Conservation (phyloP, 2,329 filamentous ascomycete genomes). For the Fusarium marasasianum region DNA sequence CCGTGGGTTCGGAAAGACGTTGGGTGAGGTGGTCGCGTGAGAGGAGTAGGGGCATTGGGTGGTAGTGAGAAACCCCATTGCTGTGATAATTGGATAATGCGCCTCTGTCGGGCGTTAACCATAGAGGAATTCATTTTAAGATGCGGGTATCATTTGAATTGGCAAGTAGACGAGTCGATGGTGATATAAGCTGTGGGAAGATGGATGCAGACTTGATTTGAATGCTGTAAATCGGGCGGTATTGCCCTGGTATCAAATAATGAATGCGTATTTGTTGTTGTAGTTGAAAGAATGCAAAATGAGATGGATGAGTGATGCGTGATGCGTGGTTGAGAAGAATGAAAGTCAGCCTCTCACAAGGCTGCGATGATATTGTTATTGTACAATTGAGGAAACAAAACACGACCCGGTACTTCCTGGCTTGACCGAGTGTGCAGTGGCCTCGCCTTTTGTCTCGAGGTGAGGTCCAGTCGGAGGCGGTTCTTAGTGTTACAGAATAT, state of each 20-base stretch:
- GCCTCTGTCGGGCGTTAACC: slow-evolving; percentile 53
- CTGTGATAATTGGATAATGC: slow-evolving; percentile 60
- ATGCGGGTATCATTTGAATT: slow-evolving; percentile 23
- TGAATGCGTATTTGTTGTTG: not conserved
- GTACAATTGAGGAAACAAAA: not conserved
- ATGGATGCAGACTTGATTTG: not conserved
- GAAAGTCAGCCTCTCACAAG: slow-evolving; percentile 16
- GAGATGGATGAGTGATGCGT: not conserved
- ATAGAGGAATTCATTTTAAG: slow-evolving; percentile 45
- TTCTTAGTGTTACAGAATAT: slow-evolving; percentile 22
- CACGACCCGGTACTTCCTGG: slow-evolving; percentile 16
- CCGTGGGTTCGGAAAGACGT: slow-evolving; percentile 56
- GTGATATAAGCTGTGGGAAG: not conserved
- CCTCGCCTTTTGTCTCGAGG: slow-evolving; percentile 27
- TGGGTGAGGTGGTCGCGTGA: slow-evolving; percentile 54
- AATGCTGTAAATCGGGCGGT: not conserved
- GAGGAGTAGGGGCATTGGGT: slow-evolving; percentile 52
- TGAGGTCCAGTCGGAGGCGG: slow-evolving; percentile 4
- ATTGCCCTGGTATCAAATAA: not conserved
- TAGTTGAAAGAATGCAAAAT: slow-evolving; percentile 9
- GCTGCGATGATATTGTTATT: slow-evolving; percentile 7
- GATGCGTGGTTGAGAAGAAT: slow-evolving; percentile 6
- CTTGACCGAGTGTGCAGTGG: not conserved
- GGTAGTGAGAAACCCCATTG: slow-evolving; percentile 58
- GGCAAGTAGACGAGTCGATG: not conserved